A percentile compares a stretch with the other conserved stretches of the same genome.
Evolutionary conservation across 2,329 filamentous ascomycete species (phyloP).

Genomic region (Hypomyces rosellus): DNA sequence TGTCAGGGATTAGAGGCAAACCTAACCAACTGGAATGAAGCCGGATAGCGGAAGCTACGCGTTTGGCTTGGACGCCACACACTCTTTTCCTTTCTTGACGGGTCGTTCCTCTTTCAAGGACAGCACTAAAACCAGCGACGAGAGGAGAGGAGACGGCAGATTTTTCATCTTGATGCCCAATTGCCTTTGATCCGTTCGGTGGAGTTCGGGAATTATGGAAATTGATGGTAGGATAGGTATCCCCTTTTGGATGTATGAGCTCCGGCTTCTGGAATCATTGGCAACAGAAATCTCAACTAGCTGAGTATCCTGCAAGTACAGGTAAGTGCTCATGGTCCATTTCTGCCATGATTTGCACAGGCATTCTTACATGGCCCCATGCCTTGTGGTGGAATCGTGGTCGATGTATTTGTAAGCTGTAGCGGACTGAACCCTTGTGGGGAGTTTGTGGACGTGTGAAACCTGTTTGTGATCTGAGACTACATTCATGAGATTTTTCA

Average conservation of each 20-base stretch:
- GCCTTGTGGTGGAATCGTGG: too few relatives aligned
- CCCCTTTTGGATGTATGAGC: too few relatives aligned
- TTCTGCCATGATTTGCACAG: too few relatives aligned
- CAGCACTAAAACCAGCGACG: background rate
- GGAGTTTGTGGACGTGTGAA: background rate
- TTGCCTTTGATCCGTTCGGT: background rate
- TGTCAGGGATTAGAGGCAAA: slow-evolving; percentile 1
- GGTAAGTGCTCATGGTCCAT: too few relatives aligned
- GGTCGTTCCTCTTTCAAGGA: background rate
- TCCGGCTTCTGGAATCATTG: too few relatives aligned
- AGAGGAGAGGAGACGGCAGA: background rate
- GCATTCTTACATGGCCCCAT: too few relatives aligned
- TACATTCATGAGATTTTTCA: background rate
- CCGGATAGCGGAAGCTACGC: slow-evolving; percentile 13
- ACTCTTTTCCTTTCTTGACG: background rate
- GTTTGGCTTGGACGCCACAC: slow-evolving; percentile 10
- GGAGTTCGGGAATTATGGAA: background rate
- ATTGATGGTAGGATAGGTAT: background rate
- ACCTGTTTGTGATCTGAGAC: background rate
- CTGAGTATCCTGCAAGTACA: too few relatives aligned
- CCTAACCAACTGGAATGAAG: slow-evolving; percentile 15
- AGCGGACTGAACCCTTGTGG: too few relatives aligned
- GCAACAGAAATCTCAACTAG: too few relatives aligned
- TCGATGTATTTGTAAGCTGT: too few relatives aligned
- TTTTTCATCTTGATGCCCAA: background rate